Evolutionary conservation across 2,329 filamentous ascomycete genomes (phyloP).

Genomic region (Colletotrichum sp.): DNA sequence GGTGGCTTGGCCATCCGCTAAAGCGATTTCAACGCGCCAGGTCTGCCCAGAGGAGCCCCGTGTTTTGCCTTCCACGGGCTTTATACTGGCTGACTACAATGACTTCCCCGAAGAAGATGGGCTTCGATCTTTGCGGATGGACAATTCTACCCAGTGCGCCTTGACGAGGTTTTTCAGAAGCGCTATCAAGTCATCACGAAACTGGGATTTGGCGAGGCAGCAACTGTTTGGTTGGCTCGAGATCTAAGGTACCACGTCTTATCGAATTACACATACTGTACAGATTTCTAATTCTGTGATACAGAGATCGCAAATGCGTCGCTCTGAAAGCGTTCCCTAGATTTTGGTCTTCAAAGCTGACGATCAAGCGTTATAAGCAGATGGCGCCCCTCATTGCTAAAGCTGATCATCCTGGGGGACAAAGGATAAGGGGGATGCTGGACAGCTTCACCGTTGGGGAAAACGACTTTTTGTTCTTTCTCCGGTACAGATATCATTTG

Average conservation of each 20-base stretch:
- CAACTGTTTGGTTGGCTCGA: background rate
- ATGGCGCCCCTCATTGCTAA: background rate
- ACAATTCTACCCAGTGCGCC: background rate
- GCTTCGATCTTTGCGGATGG: background rate
- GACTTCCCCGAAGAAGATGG: background rate
- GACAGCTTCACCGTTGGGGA: background rate
- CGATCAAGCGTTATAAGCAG: background rate
- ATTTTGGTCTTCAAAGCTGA: background rate
- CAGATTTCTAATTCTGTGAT: background rate
- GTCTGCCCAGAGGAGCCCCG: background rate
- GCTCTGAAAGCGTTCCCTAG: background rate
- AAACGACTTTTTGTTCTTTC: background rate
- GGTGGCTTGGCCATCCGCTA: background rate
- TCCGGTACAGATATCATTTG: background rate
- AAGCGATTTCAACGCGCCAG: background rate
- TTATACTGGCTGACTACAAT: background rate
- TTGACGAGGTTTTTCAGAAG: background rate
- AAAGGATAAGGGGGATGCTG: background rate
- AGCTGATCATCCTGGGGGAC: background rate
- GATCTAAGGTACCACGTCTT: background rate
- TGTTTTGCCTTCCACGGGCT: background rate
- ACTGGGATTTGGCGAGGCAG: background rate
- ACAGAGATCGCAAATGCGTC: background rate
- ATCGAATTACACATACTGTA: background rate
- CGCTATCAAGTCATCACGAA: background rate